These are phyloP conservation scores for Candida corydali DNA, from an alignment of 805 yeast genomes.

Conservation along the genomic window DNA sequence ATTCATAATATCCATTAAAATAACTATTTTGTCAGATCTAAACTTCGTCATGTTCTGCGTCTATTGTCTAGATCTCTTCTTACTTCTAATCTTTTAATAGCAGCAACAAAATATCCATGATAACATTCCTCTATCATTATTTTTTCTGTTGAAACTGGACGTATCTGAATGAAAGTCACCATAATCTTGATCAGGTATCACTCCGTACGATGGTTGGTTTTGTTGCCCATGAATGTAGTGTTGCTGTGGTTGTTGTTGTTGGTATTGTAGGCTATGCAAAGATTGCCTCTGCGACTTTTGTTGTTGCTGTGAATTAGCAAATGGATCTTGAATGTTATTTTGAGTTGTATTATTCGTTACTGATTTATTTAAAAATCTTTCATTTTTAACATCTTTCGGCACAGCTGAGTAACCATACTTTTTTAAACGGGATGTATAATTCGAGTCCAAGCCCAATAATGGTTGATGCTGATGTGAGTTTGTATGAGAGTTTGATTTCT, in stretches of 20 bases:
- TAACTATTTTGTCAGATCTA: too few relatives aligned
- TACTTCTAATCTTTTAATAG: constrained; percentile 3
- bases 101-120: constrained; percentile 14
- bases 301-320: constrained; percentile 3
- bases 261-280: constrained; percentile 7
- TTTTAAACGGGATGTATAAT: constrained; percentile 10
- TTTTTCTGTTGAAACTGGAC: constrained; percentile 25
- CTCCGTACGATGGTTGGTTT: constrained; percentile 22
- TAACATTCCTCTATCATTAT: constrained; percentile 10
- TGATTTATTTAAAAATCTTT: constrained; percentile 12
- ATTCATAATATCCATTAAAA: too few relatives aligned
- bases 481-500: constrained; percentile 14
- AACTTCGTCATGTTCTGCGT: not conserved
- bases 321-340: not conserved
- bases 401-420: constrained; percentile 13
- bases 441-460: constrained; percentile 13
- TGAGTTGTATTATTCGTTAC: not conserved
- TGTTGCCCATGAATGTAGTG: not conserved
- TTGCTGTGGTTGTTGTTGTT: constrained; percentile 9
- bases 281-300: constrained; percentile 1
- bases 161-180: constrained; percentile 37
- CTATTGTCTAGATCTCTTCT: not conserved
- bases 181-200: constrained; percentile 31
- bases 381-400: constrained; percentile 15
- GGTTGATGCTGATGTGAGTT: constrained; percentile 14